Evolutionary conservation across 2,329 filamentous ascomycete species (phyloP).

Genomic region (Aspergillus tamarii): DNA sequence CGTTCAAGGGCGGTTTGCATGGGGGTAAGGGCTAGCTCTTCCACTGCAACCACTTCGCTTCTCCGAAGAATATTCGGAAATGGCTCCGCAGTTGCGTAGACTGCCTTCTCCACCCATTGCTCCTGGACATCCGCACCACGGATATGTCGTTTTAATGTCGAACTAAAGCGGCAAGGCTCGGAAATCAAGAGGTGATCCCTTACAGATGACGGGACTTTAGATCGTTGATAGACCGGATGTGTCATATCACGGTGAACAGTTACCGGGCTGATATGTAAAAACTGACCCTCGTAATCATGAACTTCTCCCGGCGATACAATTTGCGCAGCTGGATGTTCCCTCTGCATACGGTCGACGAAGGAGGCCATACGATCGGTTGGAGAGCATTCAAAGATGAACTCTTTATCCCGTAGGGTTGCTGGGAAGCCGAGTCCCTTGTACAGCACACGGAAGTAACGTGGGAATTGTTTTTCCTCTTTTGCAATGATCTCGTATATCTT

Average conservation of each 20-base stretch:
- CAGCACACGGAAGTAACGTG: conserved; percentile 87
- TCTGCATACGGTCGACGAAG: conserved; percentile 90
- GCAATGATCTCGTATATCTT: conserved; percentile 87
- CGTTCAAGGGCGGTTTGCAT: conserved; percentile 89
- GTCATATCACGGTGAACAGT: conserved; percentile 78
- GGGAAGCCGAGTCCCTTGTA: conserved; percentile 92
- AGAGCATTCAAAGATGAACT: conserved; percentile 87
- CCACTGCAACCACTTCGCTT: conserved; percentile 76
- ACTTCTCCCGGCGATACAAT: conserved; percentile 71
- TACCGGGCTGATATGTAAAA: conserved; percentile 78
- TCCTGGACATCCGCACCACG: conserved; percentile 67
- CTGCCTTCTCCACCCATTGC: conserved; percentile 78
- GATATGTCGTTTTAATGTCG: conserved; percentile 72
- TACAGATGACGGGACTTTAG: conserved; percentile 79
- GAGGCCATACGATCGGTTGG: conserved; percentile 74
- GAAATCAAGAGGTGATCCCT: conserved; percentile 84
- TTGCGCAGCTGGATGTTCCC: conserved; percentile 83
- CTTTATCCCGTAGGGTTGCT: conserved; percentile 77
- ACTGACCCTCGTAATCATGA: conserved; percentile 88
- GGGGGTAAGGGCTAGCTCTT: conserved; percentile 69
- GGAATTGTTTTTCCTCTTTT: conserved; percentile 75
- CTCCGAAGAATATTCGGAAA: conserved; percentile 91
- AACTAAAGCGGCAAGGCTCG: conserved; percentile 76
- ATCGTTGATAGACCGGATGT: conserved; percentile 84
- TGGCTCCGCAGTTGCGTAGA: conserved; percentile 80